Evolutionary conservation across 768 basidiomycete species (phyloP).

Genomic region (Sistotremastrum niveocremeum): DNA sequence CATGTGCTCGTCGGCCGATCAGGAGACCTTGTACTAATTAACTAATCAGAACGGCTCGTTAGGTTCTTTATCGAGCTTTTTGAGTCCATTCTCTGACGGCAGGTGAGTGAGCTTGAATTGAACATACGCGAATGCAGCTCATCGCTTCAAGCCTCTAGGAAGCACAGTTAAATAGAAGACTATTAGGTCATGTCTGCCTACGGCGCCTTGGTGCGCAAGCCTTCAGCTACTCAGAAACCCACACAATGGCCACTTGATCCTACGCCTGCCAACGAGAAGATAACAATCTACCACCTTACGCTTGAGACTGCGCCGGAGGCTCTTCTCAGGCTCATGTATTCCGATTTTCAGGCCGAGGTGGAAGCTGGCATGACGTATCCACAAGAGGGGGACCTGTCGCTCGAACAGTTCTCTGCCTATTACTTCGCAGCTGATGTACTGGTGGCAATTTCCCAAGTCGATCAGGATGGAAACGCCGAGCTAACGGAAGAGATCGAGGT

Average conservation of each 20-base stretch:
- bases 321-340: conserved; percentile 45
- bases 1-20: too few species aligned
- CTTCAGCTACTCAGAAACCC: conserved; percentile 11
- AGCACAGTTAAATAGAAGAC: too few species aligned
- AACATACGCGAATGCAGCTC: too few species aligned
- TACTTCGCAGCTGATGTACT: conserved; percentile 71
- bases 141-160: too few species aligned
- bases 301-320: conserved; percentile 22
- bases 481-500: conserved; percentile 22
- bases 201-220: conserved; percentile 35
- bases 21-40: too few species aligned
- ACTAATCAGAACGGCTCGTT: too few species aligned
- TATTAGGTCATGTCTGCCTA: conserved; percentile 51
- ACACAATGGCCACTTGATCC: conserved; percentile 39
- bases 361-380: conserved; percentile 75
- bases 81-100: too few species aligned
- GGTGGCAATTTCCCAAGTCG: conserved; percentile 37
- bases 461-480: conserved; percentile 9
- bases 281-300: conserved; percentile 40
- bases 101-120: too few species aligned
- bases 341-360: conserved; percentile 58
- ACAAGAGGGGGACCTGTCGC: conserved; percentile 42
- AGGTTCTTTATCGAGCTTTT: too few species aligned
- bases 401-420: conserved; percentile 51
- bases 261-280: conserved; percentile 14